Conservation (phyloP, 2,329 filamentous ascomycete genomes). For the Fonsecaea pedrosoi region DNA sequence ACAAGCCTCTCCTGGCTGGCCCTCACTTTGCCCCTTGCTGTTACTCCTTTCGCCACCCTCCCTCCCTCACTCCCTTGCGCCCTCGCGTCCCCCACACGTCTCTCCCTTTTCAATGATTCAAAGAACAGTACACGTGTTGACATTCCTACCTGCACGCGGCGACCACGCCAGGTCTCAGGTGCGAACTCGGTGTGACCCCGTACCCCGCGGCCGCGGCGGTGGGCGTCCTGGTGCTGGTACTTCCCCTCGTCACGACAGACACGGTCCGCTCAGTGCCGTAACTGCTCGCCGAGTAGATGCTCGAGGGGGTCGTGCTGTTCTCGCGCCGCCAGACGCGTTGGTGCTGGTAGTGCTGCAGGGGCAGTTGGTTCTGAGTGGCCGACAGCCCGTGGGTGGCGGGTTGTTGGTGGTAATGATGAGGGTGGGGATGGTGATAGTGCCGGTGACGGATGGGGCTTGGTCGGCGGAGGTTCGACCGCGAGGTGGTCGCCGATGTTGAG, state of each 20-base stretch:
- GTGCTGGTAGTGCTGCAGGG: slow-evolving; percentile 13
- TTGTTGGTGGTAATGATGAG: slow-evolving; percentile 4
- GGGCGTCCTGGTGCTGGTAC: slow-evolving; percentile 1
- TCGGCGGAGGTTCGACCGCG: slow-evolving; percentile 15
- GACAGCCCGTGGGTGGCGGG: neutral
- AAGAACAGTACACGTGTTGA: too few species aligned
- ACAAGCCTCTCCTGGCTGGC: too few species aligned
- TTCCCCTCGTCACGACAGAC: slow-evolving; percentile 10
- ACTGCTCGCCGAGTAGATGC: slow-evolving; percentile 28
- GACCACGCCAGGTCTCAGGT: neutral
- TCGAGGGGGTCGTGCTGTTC: slow-evolving; percentile 6
- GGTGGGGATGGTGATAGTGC: slow-evolving; percentile 13
- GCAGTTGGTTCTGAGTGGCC: neutral
- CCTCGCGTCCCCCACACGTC: too few species aligned
- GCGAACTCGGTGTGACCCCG: neutral
- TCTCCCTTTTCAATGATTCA: too few species aligned
- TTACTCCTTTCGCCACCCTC: too few species aligned
- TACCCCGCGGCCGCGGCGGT: neutral
- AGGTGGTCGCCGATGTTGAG: neutral
- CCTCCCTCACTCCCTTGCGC: too few species aligned
- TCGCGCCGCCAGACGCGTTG: slow-evolving; percentile 12
- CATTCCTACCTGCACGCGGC: too few species aligned
- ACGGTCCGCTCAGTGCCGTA: slow-evolving; percentile 18
- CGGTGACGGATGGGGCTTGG: slow-evolving; percentile 20
- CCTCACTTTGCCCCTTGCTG: too few species aligned